These are phyloP conservation scores for Santalum album DNA, from an alignment of 164 flowering plant genomes.

Conservation along the genomic window DNA sequence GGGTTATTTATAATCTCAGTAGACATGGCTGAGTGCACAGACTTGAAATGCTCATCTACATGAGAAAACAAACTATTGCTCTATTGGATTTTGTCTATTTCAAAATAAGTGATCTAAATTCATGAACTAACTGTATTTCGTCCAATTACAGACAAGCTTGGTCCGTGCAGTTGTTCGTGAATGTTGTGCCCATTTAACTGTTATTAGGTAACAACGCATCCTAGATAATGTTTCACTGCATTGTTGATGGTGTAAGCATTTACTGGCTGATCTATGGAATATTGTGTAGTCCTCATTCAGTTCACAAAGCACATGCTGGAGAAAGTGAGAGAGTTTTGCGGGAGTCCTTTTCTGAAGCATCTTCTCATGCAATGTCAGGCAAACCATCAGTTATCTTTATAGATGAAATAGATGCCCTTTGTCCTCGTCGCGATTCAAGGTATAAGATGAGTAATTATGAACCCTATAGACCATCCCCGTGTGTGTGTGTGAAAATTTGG, in stretches of 20 bases:
- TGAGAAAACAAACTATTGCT: no score
- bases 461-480: no score
- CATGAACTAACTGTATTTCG: not conserved
- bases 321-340: constrained; percentile 81
- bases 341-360: constrained; percentile 84
- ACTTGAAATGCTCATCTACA: no score
- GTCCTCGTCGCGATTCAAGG: constrained; percentile 86
- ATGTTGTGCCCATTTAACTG: constrained; percentile 70
- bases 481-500: no score
- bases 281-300: constrained; percentile 66
- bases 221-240: no score
- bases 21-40: no score
- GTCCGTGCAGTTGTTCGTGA: constrained; percentile 91
- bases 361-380: constrained; percentile 36
- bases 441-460: no score
- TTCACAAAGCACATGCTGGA: constrained; percentile 84
- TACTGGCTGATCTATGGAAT: not conserved
- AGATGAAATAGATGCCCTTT: constrained; percentile 90
- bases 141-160: constrained; percentile 70
- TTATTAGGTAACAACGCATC: constrained; percentile 43
- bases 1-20: no score
- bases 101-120: not conserved
- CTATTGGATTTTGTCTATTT: no score
- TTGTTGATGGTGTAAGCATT: no score
- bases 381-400: constrained; percentile 83